Base-by-base conservation (phyloP, 176 grass and related monocot species). In the Stipa capillata region DNA sequence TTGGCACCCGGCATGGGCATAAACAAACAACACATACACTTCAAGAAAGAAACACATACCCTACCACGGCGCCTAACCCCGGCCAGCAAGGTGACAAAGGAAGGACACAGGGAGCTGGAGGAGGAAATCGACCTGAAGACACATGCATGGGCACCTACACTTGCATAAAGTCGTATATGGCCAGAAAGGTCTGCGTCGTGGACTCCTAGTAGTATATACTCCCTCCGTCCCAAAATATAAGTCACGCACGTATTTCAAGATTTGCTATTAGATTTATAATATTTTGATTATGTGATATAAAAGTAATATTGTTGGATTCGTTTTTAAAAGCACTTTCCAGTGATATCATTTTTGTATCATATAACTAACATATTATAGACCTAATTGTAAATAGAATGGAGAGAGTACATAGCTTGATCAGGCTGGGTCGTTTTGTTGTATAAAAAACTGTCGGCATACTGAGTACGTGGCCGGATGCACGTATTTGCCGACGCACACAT, bases 41-140 rank as follows among this genome's bases (percentile, higher is more conserved):
- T 42, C 34, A 79, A 6, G 75, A 34, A 71, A 72, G n/a, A n/a
- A 33, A 49, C n/a, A n/a, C 3, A n/a, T n/a, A n/a, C n/a, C n/a
- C n/a, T n/a, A n/a, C 32, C 14, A n/a, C 39, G 48, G 21, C 76
- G 55, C 8, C n/a, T 34, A 15, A 7, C 52, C 17, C 6, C 35
- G 57, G 29, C 69, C 29, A 36, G 56, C 77, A 80, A 80, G 45
- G 27, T 32, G 66, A 73, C 83, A 73, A 35, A 28, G 6, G 21
- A 34, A 51, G 18, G 13, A 4, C 68, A 34, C 25, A 23, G 43
- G 59, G 66, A 83, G 32, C 16, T 25, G 69, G 64, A 68, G 54
- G 16, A 23, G 7, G 18, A 39, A 50, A 21, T 39, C 5, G 39
- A 20, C 25, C 24, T 40, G 40, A 36, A 39, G 41, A 48, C 39